phyloP scores from a whole-genome alignment of 2,329 filamentous ascomycete species.

The Mariannaea sp. region DNA sequence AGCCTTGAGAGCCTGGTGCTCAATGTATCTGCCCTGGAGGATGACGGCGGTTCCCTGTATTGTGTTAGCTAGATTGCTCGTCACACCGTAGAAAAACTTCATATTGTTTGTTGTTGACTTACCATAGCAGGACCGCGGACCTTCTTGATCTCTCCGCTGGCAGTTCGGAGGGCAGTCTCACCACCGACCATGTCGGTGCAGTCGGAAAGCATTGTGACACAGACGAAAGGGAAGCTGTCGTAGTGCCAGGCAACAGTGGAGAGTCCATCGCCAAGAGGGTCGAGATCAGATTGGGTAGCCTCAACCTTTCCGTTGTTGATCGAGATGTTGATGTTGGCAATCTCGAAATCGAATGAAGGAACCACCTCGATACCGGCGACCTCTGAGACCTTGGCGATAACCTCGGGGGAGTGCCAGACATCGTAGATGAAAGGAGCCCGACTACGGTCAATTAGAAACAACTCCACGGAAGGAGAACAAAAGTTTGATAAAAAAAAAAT shows the following conservation, averaged over 20 bases:
- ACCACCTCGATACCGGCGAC: constrained; percentile 61
- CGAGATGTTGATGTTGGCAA: constrained; percentile 58
- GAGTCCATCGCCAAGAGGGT: constrained; percentile 25
- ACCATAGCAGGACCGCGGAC: constrained; percentile 63
- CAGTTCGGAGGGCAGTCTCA: constrained; percentile 62
- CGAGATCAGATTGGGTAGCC: constrained; percentile 46
- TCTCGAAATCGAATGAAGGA: constrained; percentile 58
- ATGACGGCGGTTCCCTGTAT: constrained; percentile 61
- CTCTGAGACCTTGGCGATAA: constrained; percentile 53
- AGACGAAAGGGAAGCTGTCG: constrained; percentile 71
- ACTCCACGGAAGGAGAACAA: neutral
- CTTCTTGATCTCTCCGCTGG: constrained; percentile 58
- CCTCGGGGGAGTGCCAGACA: constrained; percentile 50
- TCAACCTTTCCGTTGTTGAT: constrained; percentile 53
- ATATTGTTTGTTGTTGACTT: no score
- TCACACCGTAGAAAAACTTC: no score
- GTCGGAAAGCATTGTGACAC: constrained; percentile 67
- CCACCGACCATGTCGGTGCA: constrained; percentile 67
- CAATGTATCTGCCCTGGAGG: constrained; percentile 68
- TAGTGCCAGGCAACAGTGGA: constrained; percentile 67
- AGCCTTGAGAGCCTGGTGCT: constrained; percentile 64
- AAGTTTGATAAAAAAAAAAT: no score
- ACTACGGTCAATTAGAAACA: constrained; percentile 36
- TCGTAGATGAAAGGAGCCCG: constrained; percentile 65
- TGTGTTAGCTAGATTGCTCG: constrained; percentile 18